phyloP scores from a whole-genome alignment of 1,139 yeast species.

The Diutina mesorugosa region DNA sequence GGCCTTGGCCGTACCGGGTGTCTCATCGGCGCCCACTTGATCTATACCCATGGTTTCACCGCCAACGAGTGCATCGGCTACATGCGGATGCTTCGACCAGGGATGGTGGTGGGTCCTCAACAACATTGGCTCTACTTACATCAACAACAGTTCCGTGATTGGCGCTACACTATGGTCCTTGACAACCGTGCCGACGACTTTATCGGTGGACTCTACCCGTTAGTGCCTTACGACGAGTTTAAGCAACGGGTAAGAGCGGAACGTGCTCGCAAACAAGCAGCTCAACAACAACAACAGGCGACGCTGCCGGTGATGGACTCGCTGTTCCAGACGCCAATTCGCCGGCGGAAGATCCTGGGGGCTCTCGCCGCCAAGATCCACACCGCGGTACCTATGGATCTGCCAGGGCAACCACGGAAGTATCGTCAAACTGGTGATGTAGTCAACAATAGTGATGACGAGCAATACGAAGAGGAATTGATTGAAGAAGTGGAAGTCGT shows the following conservation, averaged over 20 bases:
- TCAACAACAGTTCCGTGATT: conserved; percentile 89
- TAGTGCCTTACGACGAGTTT: conserved; percentile 46
- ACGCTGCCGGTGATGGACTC: conserved; percentile 14
- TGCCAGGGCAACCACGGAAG: conserved; percentile 97
- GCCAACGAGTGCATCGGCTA: conserved; percentile 95
- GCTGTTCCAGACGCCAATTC: conserved; percentile 55
- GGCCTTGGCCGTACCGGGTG: conserved; percentile 98
- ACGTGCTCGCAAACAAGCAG: not conserved
- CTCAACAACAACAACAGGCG: not conserved
- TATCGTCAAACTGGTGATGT: conserved; percentile 14
- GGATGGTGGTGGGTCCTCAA: conserved; percentile 99
- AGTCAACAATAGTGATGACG: conserved; percentile 9
- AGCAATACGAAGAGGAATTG: conserved; percentile 12
- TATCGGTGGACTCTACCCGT: conserved; percentile 67
- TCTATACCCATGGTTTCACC: conserved; percentile 91
- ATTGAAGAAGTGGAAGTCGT: conserved; percentile 11
- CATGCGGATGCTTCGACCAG: conserved; percentile 93
- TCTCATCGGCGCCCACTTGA: conserved; percentile 90
- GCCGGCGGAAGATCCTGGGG: conserved; percentile 60
- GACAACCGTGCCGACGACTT: conserved; percentile 57
- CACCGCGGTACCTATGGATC: conserved; percentile 76
- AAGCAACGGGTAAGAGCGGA: conserved; percentile 19
- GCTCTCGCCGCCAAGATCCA: conserved; percentile 56
- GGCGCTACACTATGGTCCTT: conserved; percentile 89
- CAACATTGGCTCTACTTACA: conserved; percentile 97